Conservation (phyloP, 768 basidiomycete species). For the Terana coerulea region DNA sequence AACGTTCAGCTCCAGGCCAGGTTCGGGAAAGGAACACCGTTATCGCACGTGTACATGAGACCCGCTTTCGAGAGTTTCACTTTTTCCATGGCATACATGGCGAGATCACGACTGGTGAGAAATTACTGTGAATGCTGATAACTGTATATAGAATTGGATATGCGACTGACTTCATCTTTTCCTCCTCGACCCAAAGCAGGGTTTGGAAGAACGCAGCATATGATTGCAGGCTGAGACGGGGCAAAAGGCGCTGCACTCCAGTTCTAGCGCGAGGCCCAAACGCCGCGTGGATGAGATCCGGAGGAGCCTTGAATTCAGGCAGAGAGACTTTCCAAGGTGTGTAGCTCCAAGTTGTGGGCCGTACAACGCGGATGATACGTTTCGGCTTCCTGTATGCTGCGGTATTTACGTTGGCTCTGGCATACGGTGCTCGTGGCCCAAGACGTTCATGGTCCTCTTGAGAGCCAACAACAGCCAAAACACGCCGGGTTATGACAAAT, state of each 20-base stretch:
- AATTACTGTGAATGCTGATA: neutral
- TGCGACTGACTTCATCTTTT: constrained; percentile 39
- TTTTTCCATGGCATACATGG: constrained; percentile 16
- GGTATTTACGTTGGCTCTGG: constrained; percentile 19
- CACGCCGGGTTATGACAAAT: constrained; percentile 45
- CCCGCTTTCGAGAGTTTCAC: constrained; percentile 11
- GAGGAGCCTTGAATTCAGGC: constrained; percentile 14
- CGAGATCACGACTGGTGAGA: constrained; percentile 32
- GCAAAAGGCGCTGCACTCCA: constrained; percentile 30
- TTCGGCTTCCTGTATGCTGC: constrained; percentile 13
- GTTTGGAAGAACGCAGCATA: constrained; percentile 44
- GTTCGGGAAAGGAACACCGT: no score
- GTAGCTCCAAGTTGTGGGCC: constrained; percentile 14
- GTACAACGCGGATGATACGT: constrained; percentile 26
- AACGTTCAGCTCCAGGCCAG: neutral
- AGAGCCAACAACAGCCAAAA: constrained; percentile 46
- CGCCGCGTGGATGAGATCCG: constrained; percentile 1
- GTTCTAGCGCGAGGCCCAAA: neutral
- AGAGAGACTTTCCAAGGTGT: constrained; percentile 18
- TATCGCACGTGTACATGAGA: no score
- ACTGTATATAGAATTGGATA: neutral
- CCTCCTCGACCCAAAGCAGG: constrained; percentile 48
- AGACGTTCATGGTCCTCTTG: constrained; percentile 46
- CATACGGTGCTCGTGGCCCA: constrained; percentile 43
- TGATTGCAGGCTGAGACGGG: constrained; percentile 30